Percentiles rank a stretch among this genome's conserved stretches.
phyloP scores from a whole-genome alignment of 805 yeast species.

The Ogataea chonburiensis region DNA sequence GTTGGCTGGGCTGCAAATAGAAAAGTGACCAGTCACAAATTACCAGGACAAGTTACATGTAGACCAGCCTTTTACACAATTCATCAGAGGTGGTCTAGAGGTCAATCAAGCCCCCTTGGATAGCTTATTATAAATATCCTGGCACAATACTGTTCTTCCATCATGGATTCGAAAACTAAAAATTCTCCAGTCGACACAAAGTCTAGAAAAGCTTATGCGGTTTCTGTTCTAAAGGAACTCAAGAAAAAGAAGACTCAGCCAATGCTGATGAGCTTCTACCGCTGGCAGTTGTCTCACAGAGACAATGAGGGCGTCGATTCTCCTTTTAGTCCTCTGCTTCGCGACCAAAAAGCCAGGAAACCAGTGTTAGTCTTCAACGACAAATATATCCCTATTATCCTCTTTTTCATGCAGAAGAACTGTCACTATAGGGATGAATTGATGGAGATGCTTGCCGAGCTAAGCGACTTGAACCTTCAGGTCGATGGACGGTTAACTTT shows the following conservation, averaged over 20 bases:
- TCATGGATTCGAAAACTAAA: slow-evolving; percentile 3
- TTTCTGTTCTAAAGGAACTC: slow-evolving; percentile 21
- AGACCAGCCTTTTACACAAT: slow-evolving; percentile 2
- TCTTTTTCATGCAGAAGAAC: slow-evolving; percentile 15
- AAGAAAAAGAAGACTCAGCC: slow-evolving; percentile 25
- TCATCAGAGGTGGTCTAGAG: too few species aligned
- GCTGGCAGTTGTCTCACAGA: slow-evolving; percentile 21
- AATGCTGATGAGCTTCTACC: slow-evolving; percentile 19
- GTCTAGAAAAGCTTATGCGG: slow-evolving; percentile 18
- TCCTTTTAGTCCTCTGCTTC: too few species aligned
- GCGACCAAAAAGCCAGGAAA: too few species aligned
- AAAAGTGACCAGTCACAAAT: slow-evolving; percentile 12
- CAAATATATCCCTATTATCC: slow-evolving; percentile 16
- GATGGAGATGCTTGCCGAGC: slow-evolving; percentile 5
- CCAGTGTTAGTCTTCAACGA: slow-evolving; percentile 15
- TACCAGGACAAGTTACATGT: not conserved
- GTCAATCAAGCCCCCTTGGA: slow-evolving; percentile 1
- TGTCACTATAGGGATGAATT: slow-evolving; percentile 13
- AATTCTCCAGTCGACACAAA: too few species aligned
- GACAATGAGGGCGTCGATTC: too few species aligned
- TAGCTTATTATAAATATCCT: slow-evolving; percentile 4
- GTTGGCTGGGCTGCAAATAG: slow-evolving; percentile 27
- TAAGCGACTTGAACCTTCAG: slow-evolving; percentile 20
- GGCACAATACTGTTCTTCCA: too few species aligned
- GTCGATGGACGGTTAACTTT: slow-evolving; percentile 7